Evolutionary conservation across 169 alveolate genomes (phyloP), one percentile per base, ranked within the genome.

Genomic region (Plasmodium adleri): DNA sequence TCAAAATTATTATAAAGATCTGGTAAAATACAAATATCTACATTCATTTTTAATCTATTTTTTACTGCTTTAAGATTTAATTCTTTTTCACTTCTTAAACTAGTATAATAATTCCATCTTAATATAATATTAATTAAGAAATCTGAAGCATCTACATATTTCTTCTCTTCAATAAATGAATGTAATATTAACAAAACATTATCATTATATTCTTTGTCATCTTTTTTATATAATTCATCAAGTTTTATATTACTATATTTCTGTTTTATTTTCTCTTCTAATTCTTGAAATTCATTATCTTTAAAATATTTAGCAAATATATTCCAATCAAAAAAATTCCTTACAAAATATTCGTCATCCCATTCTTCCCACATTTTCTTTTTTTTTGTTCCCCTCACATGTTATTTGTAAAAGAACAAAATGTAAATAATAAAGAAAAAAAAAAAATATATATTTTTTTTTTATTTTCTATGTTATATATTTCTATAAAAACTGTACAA

Each of bases 61-160:
- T 56, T 83, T 71, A 83, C 62, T 26, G 67, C 17, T 43, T 63
- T 26, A 8, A 73, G 24, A 71, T 71, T 63, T 20, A 70, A 49
- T 49, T 63, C 73, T n/a, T 70, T 83, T 83, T 83, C 91, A 62
- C 66, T 83, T 49, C 86, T 68, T 72, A 83, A 70, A 52, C 85
- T 70, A 6, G 86, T 83, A 26, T 83, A 83, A 68, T 83, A 83
- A 70, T 83, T 83, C 91, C 91, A 83, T 17, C 91, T 67, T 58
- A 83, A 83, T 39, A 83, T 83, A 32, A 83, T 83, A 56, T 45
- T 70, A 58, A 83, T 49, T 17, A 83, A 49, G 17, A 54, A 83
- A 12, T 83, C 45, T 7, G 91, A 83, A 70, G 71, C 91, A 47
- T 83, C 91, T 13, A 72, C 17, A 62, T 70, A 70, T 17, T 70